Conservation (phyloP, 768 basidiomycete genomes). For the Scleroderma citrinum region DNA sequence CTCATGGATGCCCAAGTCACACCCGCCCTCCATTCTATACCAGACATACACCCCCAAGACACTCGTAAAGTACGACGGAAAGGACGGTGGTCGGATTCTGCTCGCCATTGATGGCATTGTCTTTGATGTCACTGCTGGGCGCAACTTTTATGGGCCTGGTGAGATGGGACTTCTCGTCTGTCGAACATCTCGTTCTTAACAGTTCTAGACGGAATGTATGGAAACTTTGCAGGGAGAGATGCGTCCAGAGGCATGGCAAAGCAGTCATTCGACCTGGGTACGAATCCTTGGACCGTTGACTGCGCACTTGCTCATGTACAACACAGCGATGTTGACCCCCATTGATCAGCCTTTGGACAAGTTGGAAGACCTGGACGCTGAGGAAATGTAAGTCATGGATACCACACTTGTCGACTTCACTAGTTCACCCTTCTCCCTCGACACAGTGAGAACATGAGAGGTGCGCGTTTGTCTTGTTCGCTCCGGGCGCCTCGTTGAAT, state of each 20-base stretch:
- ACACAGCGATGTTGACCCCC: conserved; percentile 82
- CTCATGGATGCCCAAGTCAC: conserved; percentile 85
- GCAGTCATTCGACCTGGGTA: conserved; percentile 91
- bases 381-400: conserved; percentile 67
- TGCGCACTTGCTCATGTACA: background rate
- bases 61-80: conserved; percentile 59
- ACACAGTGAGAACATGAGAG: conserved; percentile 85
- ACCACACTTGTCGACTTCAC: background rate
- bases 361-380: conserved; percentile 66
- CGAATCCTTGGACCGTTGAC: conserved; percentile 17
- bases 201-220: conserved; percentile 83
- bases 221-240: conserved; percentile 95
- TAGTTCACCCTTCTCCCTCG: conserved; percentile 5
- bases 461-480: conserved; percentile 28
- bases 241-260: conserved; percentile 97
- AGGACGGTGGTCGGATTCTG: conserved; percentile 65
- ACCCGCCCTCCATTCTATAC: conserved; percentile 74
- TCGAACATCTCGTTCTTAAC: conserved; percentile 1
- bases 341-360: conserved; percentile 83
- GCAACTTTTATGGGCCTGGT: conserved; percentile 95
- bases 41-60: conserved; percentile 76
- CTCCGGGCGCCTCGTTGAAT: background rate
- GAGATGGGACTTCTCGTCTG: conserved; percentile 21
- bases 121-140: conserved; percentile 88
- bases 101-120: conserved; percentile 84